phyloP scores from a whole-genome alignment of 2,329 filamentous ascomycete genomes.

The Cladobotryum protrusum region DNA sequence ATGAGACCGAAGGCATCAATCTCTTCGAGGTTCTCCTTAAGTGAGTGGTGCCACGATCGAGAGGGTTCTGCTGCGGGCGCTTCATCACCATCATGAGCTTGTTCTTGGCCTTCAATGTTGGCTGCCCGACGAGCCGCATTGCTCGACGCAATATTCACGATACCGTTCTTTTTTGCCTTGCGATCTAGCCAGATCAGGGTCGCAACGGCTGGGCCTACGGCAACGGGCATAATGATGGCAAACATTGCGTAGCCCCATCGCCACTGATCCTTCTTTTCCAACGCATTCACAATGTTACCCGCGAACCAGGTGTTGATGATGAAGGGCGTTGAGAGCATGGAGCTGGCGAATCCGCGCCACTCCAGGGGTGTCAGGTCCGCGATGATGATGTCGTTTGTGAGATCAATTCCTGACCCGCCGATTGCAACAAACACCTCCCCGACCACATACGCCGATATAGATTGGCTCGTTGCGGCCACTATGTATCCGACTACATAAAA shows the following conservation, averaged over 20 bases:
- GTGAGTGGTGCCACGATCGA: constrained; percentile 18
- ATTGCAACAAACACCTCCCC: constrained; percentile 54
- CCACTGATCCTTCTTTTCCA: constrained; percentile 24
- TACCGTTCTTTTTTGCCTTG: constrained; percentile 48
- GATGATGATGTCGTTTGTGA: constrained; percentile 57
- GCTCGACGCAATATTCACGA: constrained; percentile 31
- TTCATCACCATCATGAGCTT: constrained; percentile 13
- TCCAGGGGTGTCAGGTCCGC: constrained; percentile 52
- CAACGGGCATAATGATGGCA: constrained; percentile 51
- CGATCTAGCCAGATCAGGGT: constrained; percentile 50
- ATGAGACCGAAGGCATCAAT: constrained; percentile 33
- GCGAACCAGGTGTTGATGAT: constrained; percentile 34
- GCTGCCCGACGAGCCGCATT: constrained; percentile 28
- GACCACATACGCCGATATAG: constrained; percentile 45
- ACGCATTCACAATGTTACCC: constrained; percentile 34
- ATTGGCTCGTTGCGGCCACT: constrained; percentile 48
- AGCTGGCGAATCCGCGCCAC: constrained; percentile 29
- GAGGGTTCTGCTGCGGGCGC: constrained; percentile 7
- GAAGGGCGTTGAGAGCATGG: constrained; percentile 23
- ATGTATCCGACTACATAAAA: constrained; percentile 52
- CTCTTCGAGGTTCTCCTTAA: constrained; percentile 36
- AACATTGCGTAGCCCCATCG: constrained; percentile 50
- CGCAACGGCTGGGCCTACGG: constrained; percentile 47
- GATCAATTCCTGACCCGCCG: constrained; percentile 52
- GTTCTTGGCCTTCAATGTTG: too few relatives aligned